Evolutionary conservation across 495 filamentous ascomycete species (phyloP).

Genomic region (Talaromyces nanjingensis): DNA sequence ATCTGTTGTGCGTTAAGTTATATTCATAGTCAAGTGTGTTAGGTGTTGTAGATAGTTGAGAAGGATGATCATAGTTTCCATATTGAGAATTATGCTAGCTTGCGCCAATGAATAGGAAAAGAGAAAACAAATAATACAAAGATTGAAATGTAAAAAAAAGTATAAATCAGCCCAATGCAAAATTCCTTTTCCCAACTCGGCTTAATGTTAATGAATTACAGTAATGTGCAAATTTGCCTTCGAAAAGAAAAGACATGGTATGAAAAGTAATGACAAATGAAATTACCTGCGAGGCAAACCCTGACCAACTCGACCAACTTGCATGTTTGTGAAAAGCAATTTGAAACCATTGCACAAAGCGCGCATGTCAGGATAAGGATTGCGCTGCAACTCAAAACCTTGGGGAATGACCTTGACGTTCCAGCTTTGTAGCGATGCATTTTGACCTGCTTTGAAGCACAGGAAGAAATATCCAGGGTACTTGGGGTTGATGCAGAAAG

Average conservation of each 20-base stretch:
- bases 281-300: constrained; percentile 8
- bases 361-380: constrained; percentile 86
- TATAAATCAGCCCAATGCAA: background rate
- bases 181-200: background rate
- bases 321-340: constrained; percentile 52
- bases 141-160: background rate
- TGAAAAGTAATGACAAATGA: background rate
- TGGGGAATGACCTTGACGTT: constrained; percentile 85
- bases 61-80: background rate
- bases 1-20: constrained; percentile 1
- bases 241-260: background rate
- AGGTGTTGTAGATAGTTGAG: background rate
- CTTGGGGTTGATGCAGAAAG: constrained; percentile 87
- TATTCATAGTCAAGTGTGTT: background rate
- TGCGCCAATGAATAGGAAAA: background rate
- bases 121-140: background rate
- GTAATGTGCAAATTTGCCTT: background rate
- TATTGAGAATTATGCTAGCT: background rate
- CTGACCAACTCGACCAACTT: constrained; percentile 20
- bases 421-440: constrained; percentile 68
- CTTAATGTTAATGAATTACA: background rate
- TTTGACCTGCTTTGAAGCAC: constrained; percentile 85
- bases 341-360: constrained; percentile 89
- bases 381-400: constrained; percentile 78
- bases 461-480: constrained; percentile 91